Base-by-base conservation (phyloP, 176 grass and related monocot genomes). In the Phoenix dactylifera region DNA sequence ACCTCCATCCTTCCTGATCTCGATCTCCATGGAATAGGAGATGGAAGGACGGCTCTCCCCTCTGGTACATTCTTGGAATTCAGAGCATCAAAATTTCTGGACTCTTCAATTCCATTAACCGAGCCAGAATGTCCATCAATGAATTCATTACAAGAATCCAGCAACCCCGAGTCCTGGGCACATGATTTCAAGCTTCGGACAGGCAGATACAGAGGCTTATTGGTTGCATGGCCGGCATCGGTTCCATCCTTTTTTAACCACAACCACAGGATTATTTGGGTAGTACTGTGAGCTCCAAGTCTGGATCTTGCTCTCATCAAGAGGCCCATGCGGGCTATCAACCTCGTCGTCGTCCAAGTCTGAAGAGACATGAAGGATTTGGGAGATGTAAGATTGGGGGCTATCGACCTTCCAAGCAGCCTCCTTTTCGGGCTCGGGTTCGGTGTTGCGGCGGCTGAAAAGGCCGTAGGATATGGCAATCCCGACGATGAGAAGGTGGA, bases 401-500 rank as follows among this genome's bases (percentile, higher is more conserved):
- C 23, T 81, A 56, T 85, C 84, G 14, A 76, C 18, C 72, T 86
- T 82, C 24, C 29, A 60, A 1, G 18, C 61, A 4, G 17, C 23
- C 16, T 79, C 71, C 52, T 81, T 74, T 12, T 16, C 63, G 10
- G 39, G 48, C 4, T 71, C 48, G 1, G 51, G 48, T 26, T 62
- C 81, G 6, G 62, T 58, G 78, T 92, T 97, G 70, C 58, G 77
- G 17, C 88, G 72, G 84, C 93, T 83, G 79, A 98, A 98, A 3
- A 98, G 73, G 55, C 93, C 93, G 65, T 98, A 98, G 0, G 93
- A 91, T 18, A 98, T 72, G 19, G 76, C 87, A 73, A 98, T 78
- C 19, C 93, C 93, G 4, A 98, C 80, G 63, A 98, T 57, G 3
- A 98, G 93, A 44, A 98, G 84, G 58, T 86, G 87, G 18, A 98